Conservation (phyloP, 805 yeast genomes). For the Jamesozyma rosinii region DNA sequence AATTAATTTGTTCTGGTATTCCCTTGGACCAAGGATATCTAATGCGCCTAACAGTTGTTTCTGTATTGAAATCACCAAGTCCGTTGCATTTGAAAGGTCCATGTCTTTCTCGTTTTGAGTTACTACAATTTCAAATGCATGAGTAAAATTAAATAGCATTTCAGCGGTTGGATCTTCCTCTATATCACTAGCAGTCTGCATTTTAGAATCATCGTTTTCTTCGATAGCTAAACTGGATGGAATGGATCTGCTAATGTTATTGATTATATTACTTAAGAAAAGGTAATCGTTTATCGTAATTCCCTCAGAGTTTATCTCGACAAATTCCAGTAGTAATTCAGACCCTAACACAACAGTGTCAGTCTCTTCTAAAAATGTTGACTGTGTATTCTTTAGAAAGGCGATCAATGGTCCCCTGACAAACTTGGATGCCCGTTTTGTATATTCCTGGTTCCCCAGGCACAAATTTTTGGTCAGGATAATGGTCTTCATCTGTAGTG, state of each 20-base stretch:
- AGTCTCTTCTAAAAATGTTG: slow-evolving; percentile 11
- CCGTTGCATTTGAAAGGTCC: slow-evolving; percentile 7
- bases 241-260: slow-evolving; percentile 9
- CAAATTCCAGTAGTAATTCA: slow-evolving; percentile 19
- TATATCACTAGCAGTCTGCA: slow-evolving; percentile 7
- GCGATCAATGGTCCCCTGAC: slow-evolving; percentile 14
- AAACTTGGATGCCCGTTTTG: slow-evolving; percentile 8
- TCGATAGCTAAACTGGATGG: slow-evolving; percentile 3
- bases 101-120: slow-evolving; percentile 9
- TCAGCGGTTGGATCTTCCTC: slow-evolving; percentile 21
- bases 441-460: slow-evolving; percentile 17
- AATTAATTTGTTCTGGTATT: slow-evolving; percentile 25
- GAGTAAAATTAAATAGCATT: slow-evolving; percentile 13
- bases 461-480: slow-evolving; percentile 25
- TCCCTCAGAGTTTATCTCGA: slow-evolving; percentile 6
- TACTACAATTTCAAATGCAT: slow-evolving; percentile 16
- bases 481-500: slow-evolving; percentile 22
- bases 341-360: slow-evolving; percentile 13
- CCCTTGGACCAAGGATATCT: slow-evolving; percentile 11
- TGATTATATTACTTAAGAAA: slow-evolving; percentile 10
- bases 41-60: slow-evolving; percentile 12
- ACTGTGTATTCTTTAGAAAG: slow-evolving; percentile 7
- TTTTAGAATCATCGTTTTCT: slow-evolving; percentile 7
- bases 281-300: slow-evolving; percentile 7
- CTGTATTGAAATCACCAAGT: slow-evolving; percentile 11